Conservation (phyloP, 2,329 filamentous ascomycete species). For the Byssothecium circinans region DNA sequence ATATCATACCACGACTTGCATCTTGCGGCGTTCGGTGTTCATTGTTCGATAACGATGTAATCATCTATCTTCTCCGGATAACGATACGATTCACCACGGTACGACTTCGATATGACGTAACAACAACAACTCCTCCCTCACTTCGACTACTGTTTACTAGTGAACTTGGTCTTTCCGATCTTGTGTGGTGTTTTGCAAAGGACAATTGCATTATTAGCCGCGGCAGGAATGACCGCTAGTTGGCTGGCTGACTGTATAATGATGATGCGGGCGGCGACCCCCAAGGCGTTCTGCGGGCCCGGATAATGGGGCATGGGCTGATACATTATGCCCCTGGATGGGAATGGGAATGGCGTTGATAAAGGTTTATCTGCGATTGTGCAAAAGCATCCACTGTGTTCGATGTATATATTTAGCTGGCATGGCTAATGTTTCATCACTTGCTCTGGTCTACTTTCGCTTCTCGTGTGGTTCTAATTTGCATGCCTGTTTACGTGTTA, state of each 20-base stretch:
- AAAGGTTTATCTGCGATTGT: background rate
- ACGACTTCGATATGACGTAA: background rate
- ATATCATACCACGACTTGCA: background rate
- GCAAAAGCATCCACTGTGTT: background rate
- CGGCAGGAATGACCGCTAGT: background rate
- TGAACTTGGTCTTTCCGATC: too few species aligned
- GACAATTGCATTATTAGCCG: background rate
- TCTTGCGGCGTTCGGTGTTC: conserved; percentile 21
- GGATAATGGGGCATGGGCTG: background rate
- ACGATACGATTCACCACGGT: background rate
- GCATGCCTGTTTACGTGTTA: too few species aligned
- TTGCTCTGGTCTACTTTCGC: background rate
- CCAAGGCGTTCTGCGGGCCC: background rate
- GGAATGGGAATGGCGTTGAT: background rate
- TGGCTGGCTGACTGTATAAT: background rate
- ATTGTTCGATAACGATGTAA: conserved; percentile 20
- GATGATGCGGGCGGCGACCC: conserved; percentile 3
- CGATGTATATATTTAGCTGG: background rate
- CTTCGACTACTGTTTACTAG: background rate
- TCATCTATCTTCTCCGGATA: conserved; percentile 13
- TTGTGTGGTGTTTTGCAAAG: too few species aligned
- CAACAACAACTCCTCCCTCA: background rate
- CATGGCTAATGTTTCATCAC: background rate
- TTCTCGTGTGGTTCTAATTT: background rate
- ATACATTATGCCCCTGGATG: background rate